Base-by-base conservation (phyloP, 305 asterid genomes). In the Plantago lanceolata region DNA sequence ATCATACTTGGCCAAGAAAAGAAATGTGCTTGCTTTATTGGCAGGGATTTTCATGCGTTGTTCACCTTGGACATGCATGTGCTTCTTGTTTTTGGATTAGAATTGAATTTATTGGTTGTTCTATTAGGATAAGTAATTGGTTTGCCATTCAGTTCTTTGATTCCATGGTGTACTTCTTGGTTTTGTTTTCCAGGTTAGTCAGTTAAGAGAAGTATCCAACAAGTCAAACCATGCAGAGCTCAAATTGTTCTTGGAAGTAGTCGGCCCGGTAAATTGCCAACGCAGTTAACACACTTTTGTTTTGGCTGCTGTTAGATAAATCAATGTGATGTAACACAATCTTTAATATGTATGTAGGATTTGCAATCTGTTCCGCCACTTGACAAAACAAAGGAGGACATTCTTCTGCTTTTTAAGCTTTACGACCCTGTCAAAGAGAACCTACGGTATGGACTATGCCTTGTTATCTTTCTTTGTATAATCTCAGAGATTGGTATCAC, bases 341-440 rank as follows among this genome's bases (percentile, higher is more conserved):
- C 15, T 40, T 9, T 40, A 2, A 12, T 43, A 57, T 16, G 16
- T 61, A 11, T 72, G 70, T 68, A 88, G 96, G 89, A 84, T 68
- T 74, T 74, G 81, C 81, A 52, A 64, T 88, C 90, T 9, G 74
- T 82, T 55, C 77, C 86, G 74, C 86, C 80, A 49, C 86, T 80
- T 43, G 85, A 77, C 73, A 86, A 81, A 72, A 70, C 74, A 31
- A 84, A 85, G 77, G 92, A 86, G 28, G 88, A 88, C 55, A 82
- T 88, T 48, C 76, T 88, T 64, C 76, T 88, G 76, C 84, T 84
- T 74, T 86, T 88, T 79, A 88, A 88, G 73, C 83, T 81, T 64
- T 84, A 86, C 59, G 96, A 89, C 60, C 96, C 96, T 60, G 63
- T 72, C 60, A 84, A 83, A 71, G 96, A 82, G 75, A 85, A 86